Base-by-base conservation (phyloP, 176 grass and related monocot genomes). In the Phoenix roebelenii region DNA sequence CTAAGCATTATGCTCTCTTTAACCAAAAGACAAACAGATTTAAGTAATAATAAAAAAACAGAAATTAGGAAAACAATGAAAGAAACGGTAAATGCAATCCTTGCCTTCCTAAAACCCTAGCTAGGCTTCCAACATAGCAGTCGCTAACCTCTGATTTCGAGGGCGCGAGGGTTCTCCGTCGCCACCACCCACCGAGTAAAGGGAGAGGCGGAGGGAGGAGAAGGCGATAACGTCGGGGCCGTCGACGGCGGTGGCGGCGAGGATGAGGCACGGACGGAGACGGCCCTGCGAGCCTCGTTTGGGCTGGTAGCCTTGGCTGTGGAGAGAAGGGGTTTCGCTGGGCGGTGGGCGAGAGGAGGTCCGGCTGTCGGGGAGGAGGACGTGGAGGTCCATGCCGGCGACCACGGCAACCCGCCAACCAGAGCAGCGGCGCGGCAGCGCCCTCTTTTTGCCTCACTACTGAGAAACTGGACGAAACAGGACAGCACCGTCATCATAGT, bases 111-210 rank as follows among this genome's bases (percentile, higher is more conserved):
- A 91, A 52, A 65, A 91, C 84, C 58, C 32, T 75, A 4, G 84
- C 72, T 16, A 97, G 66, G 55, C 69, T 76, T 65, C 67, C 66
- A 50, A 87, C 87, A 65, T 88, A 91, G 30, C 91, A 88, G 65
- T 85, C 84, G 18, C 88, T 62, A 24, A 89, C 75, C 61, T 91
- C 84, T 68, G 64, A 65, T 23, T 67, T 83, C 53, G 84, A 85
- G 57, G 66, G 54, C 52, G 65, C 65, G 9, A 12, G 78, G 84
- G 0, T 25, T 76, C 53, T 85, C 76, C 81, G 91, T 80, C 59
- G 74, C 70, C 63, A 91, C 84, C 4, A 74, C 18, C 92, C 87
- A 91, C 66, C 66, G 63, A 54, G 69, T 77, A 25, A 44, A 54
- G 29, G 23, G 50, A 59, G 51, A 23, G 1, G 59, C 25, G 49